Percentiles rank a stretch among this genome's conserved stretches.
Conservation (phyloP, 2,329 filamentous ascomycete genomes). For the Calonectria fujianensis region DNA sequence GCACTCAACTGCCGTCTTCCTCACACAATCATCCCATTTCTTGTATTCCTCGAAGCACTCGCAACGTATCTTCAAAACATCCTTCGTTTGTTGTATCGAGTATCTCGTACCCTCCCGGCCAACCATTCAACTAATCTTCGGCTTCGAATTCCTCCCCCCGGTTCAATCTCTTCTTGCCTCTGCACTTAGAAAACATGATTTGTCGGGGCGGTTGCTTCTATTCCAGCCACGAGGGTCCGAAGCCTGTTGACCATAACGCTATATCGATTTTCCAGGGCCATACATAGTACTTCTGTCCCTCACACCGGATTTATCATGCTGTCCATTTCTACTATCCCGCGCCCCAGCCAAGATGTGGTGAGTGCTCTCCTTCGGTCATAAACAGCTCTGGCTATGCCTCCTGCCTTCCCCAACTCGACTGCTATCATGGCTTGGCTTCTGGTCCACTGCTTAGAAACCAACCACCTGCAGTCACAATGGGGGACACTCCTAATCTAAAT, state of each 20-base stretch:
- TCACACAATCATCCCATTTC: neutral
- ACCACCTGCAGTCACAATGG: too few species aligned
- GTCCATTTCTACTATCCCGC: slow-evolving; percentile 41
- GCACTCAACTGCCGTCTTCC: neutral
- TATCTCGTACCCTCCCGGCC: neutral
- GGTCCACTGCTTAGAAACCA: neutral
- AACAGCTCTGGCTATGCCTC: slow-evolving; percentile 29
- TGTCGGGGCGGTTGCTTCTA: slow-evolving; percentile 55
- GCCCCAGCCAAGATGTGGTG: slow-evolving; percentile 58
- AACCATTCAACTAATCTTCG: neutral
- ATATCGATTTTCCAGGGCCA: slow-evolving; percentile 41
- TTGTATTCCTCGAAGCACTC: neutral
- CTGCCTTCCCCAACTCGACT: slow-evolving; percentile 52
- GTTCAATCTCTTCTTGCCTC: neutral
- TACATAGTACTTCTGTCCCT: slow-evolving; percentile 58
- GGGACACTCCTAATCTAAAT: neutral
- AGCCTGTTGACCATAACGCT: slow-evolving; percentile 47
- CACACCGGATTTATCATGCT: slow-evolving; percentile 55
- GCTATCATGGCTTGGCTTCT: slow-evolving; percentile 31
- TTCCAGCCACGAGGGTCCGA: neutral
- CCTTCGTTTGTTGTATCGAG: neutral
- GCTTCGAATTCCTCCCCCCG: neutral
- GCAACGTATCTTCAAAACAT: neutral
- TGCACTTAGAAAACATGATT: slow-evolving; percentile 34
- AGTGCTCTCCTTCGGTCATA: slow-evolving; percentile 59